Percentiles rank a stretch among this genome's conserved stretches.
These are phyloP conservation scores for Rhodotorula babjevae DNA, from an alignment of 768 basidiomycete species.

Conservation along the genomic window DNA sequence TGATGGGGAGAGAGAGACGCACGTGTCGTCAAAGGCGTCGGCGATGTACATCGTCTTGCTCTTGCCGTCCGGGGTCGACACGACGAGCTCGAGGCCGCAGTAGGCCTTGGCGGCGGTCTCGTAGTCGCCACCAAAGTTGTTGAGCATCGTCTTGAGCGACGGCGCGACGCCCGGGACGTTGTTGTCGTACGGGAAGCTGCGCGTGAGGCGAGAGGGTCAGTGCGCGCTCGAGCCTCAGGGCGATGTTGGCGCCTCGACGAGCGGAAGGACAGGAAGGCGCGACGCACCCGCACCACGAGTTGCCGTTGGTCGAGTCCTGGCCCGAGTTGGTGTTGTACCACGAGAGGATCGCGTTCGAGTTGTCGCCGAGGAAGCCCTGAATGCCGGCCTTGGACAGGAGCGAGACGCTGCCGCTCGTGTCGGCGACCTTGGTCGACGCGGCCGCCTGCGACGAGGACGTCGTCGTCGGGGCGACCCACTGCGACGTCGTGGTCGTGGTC, in stretches of 20 bases:
- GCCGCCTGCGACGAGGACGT: not conserved
- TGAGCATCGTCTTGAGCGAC: constrained; percentile 33
- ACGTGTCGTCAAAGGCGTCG: constrained; percentile 37
- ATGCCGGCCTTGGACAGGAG: constrained; percentile 18
- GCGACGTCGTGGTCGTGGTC: constrained; percentile 1
- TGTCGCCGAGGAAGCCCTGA: constrained; percentile 21
- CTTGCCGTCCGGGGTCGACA: constrained; percentile 31
- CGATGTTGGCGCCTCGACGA: too few species aligned
- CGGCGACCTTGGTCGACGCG: constrained; percentile 15
- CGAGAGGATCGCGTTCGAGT: constrained; percentile 21
- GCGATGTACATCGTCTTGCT: constrained; percentile 22
- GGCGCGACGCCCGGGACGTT: constrained; percentile 9
- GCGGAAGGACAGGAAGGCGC: not conserved
- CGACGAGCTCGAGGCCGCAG: constrained; percentile 37
- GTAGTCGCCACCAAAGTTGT: constrained; percentile 26
- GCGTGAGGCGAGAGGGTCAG: not conserved
- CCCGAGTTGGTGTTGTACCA: constrained; percentile 38
- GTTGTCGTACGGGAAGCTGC: constrained; percentile 30
- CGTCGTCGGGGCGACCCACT: not conserved
- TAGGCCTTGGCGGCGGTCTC: constrained; percentile 33
- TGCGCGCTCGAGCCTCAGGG: not conserved
- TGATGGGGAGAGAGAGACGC: not conserved
- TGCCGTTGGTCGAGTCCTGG: constrained; percentile 36
- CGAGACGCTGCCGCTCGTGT: constrained; percentile 1
- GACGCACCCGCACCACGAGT: constrained; percentile 26